Base-by-base conservation (phyloP, 1,284 basidiomycete genomes). In the Boletus putidus region DNA sequence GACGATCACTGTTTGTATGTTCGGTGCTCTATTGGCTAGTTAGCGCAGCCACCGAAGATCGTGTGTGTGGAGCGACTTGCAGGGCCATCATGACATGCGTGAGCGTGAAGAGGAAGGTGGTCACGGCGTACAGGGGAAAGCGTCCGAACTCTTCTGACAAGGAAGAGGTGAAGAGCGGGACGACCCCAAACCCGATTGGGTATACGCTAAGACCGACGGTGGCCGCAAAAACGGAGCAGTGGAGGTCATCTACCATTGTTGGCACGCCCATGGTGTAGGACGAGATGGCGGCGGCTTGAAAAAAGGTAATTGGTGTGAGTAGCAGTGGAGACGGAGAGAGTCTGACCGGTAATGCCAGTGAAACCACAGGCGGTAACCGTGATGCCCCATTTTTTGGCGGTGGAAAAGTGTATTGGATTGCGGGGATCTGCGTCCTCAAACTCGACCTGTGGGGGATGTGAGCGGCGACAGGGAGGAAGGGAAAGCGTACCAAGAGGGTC, bases 91-190 rank as follows among this genome's bases (percentile, higher is more conserved):
- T 73, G 49, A 81, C 59, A 44, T 78, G 75, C 31, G 71, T 66
- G n/a, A 80, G 57, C 62, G 69, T 73, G 69, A 79, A 79, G 50
- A 74, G 64, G 37, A 74, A 69, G 23, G 68, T 66, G 3, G 79
- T 74, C n/a, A 68, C 65, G 43, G 82, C 63, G 56, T 82, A 84
- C 31, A 82, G 69, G 54, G 73, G 77, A 45, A 76, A 75, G 10
- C 83, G 67, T 0, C 83, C 83, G 45, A 81, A 77, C 62, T 83
- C 83, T 63, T 85, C 82, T 11, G 77, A 77, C 0, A 84, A 68
- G 7, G 83, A 77, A 33, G 80, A 79, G 12, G 80, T 73, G 8
- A 82, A 66, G 42, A 85, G 70, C 0, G 83, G 83, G 15, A 78
- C 74, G 36, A 83, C 59, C n/a, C 71, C 76, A 57, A 83, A 83